phyloP scores from a whole-genome alignment of 2,329 filamentous ascomycete genomes.

The Podosphaera leucotricha region DNA sequence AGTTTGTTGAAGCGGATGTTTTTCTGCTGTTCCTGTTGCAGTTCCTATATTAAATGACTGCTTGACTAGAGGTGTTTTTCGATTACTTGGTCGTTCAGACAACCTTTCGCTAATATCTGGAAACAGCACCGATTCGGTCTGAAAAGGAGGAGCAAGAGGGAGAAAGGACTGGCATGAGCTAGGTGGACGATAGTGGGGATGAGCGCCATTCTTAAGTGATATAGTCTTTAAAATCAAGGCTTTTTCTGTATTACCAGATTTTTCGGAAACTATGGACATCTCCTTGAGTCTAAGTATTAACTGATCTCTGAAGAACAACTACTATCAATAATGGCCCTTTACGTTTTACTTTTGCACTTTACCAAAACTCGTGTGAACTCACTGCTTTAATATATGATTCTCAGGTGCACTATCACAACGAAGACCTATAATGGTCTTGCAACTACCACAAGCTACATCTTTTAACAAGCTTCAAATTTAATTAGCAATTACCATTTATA shows the following conservation, averaged over 20 bases:
- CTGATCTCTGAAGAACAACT: constrained; percentile 8
- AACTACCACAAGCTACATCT: constrained; percentile 13
- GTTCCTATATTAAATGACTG: not conserved
- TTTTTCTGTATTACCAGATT: constrained; percentile 7
- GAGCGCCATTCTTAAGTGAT: constrained; percentile 4
- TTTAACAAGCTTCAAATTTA: constrained; percentile 9
- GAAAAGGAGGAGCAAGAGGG: not conserved
- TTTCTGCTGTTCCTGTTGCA: not conserved
- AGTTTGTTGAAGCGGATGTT: too few species aligned
- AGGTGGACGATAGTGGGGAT: not conserved
- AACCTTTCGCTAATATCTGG: not conserved
- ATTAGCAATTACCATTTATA: not conserved
- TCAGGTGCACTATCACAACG: constrained; percentile 13
- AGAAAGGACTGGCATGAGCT: not conserved
- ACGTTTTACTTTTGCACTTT: too few species aligned
- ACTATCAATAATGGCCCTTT: not conserved
- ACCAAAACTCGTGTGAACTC: not conserved
- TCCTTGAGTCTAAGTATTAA: constrained; percentile 11
- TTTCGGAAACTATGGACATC: constrained; percentile 10
- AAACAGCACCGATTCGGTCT: not conserved
- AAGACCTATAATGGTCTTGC: constrained; percentile 10
- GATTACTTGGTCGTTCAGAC: not conserved
- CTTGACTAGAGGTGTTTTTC: not conserved
- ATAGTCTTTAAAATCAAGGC: constrained; percentile 7
- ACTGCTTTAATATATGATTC: constrained; percentile 13